Evolutionary conservation across 352 stramenopile species (phyloP).

Genomic region (Phytophthora ohioensis): DNA sequence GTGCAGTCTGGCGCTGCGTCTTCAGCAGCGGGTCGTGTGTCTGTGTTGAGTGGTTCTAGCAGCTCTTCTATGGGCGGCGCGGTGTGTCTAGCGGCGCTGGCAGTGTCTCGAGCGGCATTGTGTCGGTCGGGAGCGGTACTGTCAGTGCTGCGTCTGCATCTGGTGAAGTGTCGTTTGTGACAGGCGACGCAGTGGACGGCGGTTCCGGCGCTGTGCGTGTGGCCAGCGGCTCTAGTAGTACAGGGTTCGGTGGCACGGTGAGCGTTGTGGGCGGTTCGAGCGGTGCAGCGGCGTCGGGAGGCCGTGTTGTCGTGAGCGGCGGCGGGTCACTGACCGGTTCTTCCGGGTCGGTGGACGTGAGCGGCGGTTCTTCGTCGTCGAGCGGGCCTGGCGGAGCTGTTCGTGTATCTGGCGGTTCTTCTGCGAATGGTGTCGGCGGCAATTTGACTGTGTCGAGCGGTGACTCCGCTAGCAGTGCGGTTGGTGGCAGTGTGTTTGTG

Average conservation of each 20-base stretch:
- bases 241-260: slow-evolving; percentile 16
- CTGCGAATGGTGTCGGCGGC: slow-evolving; percentile 29
- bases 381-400: slow-evolving; percentile 25
- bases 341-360: slow-evolving; percentile 22
- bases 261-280: slow-evolving; percentile 28
- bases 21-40: background rate
- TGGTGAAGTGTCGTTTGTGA: background rate
- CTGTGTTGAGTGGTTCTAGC: background rate
- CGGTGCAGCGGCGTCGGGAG: slow-evolving; percentile 11
- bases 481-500: slow-evolving; percentile 26
- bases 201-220: background rate
- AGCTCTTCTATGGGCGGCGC: background rate
- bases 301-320: slow-evolving; percentile 14
- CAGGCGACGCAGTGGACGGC: background rate
- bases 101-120: background rate
- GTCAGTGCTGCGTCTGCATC: background rate
- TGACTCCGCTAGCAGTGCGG: slow-evolving; percentile 8
- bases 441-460: slow-evolving; percentile 37
- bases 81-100: background rate
- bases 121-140: background rate
- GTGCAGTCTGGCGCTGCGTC: background rate
- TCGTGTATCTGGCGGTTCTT: slow-evolving; percentile 30
- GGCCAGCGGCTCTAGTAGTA: slow-evolving; percentile 24
- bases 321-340: slow-evolving; percentile 5
- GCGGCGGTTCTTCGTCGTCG: slow-evolving; percentile 27